phyloP scores from a whole-genome alignment of 768 basidiomycete species.

The Calocera viscosa region DNA sequence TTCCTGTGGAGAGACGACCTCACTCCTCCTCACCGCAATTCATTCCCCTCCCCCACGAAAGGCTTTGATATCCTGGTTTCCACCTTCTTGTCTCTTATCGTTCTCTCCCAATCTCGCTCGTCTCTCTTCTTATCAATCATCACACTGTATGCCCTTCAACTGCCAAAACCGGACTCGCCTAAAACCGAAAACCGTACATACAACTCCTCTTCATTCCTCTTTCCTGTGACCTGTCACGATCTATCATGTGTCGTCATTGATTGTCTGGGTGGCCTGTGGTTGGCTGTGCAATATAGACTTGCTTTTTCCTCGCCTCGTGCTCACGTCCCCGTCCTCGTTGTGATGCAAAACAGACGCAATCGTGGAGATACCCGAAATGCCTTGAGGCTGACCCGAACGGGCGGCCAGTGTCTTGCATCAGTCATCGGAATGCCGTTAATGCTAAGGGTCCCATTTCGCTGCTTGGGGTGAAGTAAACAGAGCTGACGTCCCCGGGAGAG shows the following conservation, averaged over 20 bases:
- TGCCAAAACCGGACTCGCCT: background rate
- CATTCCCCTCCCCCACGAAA: background rate
- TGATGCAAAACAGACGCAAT: background rate
- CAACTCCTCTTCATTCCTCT: conserved; percentile 1
- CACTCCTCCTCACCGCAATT: background rate
- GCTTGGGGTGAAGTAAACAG: no score
- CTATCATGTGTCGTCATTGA: background rate
- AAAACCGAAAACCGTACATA: background rate
- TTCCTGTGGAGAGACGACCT: background rate
- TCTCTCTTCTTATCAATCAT: background rate
- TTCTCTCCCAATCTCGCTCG: background rate
- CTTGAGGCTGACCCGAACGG: no score
- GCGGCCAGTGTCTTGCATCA: no score
- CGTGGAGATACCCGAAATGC: no score
- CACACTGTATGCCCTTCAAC: conserved; percentile 1
- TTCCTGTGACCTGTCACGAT: background rate
- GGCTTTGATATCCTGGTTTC: background rate
- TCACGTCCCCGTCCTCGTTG: background rate
- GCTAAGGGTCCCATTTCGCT: no score
- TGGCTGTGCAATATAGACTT: conserved; percentile 9
- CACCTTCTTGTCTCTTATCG: background rate
- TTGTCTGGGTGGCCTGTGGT: conserved; percentile 4
- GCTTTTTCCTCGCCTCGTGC: background rate
- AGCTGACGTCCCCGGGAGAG: no score
- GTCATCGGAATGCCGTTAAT: no score